These are phyloP conservation scores for Ceriops decandra DNA, from an alignment of 345 rosid species.

Conservation along the genomic window DNA sequence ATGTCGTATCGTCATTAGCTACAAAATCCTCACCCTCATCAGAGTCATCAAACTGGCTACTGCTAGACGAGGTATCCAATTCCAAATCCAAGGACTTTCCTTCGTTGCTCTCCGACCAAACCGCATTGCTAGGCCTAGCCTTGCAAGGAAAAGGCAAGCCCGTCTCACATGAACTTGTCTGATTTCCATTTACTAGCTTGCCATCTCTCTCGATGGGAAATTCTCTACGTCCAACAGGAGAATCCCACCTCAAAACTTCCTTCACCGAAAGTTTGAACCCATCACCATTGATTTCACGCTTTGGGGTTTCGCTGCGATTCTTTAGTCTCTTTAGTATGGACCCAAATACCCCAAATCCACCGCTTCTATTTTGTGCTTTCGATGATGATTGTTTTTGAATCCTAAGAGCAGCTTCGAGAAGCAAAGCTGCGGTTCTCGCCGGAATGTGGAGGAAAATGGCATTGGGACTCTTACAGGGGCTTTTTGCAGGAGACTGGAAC, in stretches of 20 bases:
- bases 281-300: slow-evolving; percentile 25
- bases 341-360: slow-evolving; percentile 52
- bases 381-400: slow-evolving; percentile 50
- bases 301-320: slow-evolving; percentile 24
- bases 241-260: slow-evolving; percentile 51
- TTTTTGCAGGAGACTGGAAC: slow-evolving; percentile 42
- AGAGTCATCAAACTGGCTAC: slow-evolving; percentile 33
- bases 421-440: slow-evolving; percentile 56
- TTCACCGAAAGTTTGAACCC: slow-evolving; percentile 37
- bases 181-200: slow-evolving; percentile 5
- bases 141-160: slow-evolving; percentile 28
- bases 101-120: slow-evolving; percentile 66
- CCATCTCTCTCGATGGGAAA: slow-evolving; percentile 14
- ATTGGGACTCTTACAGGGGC: slow-evolving; percentile 43
- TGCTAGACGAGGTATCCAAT: slow-evolving; percentile 34
- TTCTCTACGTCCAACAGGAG: slow-evolving; percentile 39
- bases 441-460: slow-evolving; percentile 64
- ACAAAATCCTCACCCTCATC: slow-evolving; percentile 26
- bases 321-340: slow-evolving; percentile 62
- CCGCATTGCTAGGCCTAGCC: slow-evolving; percentile 53
- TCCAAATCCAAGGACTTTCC: slow-evolving; percentile 56
- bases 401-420: slow-evolving; percentile 81
- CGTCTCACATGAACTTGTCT: slow-evolving; percentile 30
- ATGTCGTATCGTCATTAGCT: slow-evolving; percentile 23
- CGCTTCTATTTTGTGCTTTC: slow-evolving; percentile 31